Evolutionary conservation across 176 grass and related monocot species (phyloP).

Genomic region (Phoenix dactylifera): DNA sequence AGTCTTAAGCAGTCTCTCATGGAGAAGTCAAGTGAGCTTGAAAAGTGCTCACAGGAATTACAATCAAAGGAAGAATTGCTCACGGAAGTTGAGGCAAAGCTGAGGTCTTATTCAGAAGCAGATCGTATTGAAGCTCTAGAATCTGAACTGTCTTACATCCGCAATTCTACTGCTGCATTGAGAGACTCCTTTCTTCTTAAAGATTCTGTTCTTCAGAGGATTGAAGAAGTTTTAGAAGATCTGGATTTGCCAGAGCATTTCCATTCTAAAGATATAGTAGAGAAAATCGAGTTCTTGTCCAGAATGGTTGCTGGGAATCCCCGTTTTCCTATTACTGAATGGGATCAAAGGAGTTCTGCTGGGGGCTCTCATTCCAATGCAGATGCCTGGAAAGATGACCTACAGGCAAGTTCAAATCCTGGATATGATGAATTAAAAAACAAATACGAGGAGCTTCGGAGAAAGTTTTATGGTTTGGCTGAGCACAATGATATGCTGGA

Average conservation of each 20-base stretch:
- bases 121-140: slow-evolving; percentile 98
- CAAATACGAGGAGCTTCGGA: slow-evolving; percentile 69
- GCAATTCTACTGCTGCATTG: slow-evolving; percentile 86
- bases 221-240: slow-evolving; percentile 96
- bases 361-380: slow-evolving; percentile 39
- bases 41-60: slow-evolving; percentile 62
- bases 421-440: slow-evolving; percentile 48
- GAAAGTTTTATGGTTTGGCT: slow-evolving; percentile 83
- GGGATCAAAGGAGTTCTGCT: slow-evolving; percentile 32
- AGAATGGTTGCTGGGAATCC: slow-evolving; percentile 42
- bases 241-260: slow-evolving; percentile 89
- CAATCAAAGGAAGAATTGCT: slow-evolving; percentile 53
- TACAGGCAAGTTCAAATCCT: slow-evolving; percentile 35
- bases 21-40: slow-evolving; percentile 69
- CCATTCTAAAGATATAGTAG: slow-evolving; percentile 82
- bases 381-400: slow-evolving; percentile 42
- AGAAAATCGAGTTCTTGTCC: slow-evolving; percentile 85
- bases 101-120: slow-evolving; percentile 73
- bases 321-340: slow-evolving; percentile 41
- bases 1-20: slow-evolving; percentile 77
- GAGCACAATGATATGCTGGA: slow-evolving; percentile 97
- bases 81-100: slow-evolving; percentile 62
- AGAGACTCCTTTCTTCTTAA: slow-evolving; percentile 95
- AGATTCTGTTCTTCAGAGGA: slow-evolving; percentile 93
- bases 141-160: slow-evolving; percentile 88